Evolutionary conservation across 2,329 filamentous ascomycete genomes (phyloP).

Genomic region (Fusarium papillatum): DNA sequence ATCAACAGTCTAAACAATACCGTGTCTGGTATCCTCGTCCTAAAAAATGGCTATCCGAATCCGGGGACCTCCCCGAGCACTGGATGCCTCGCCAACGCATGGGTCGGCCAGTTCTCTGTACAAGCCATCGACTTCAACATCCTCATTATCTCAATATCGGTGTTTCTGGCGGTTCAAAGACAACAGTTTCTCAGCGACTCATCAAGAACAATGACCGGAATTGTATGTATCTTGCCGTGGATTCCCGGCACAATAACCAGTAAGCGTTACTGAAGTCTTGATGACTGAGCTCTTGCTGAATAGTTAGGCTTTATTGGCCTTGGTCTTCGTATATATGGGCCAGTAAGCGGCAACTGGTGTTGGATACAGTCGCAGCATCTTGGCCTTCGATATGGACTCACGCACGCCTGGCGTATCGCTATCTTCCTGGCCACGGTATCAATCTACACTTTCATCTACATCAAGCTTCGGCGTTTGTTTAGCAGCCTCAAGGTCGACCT

Average conservation of each 20-base stretch:
- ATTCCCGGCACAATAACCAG: slow-evolving; percentile 4
- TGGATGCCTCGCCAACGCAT: slow-evolving; percentile 1
- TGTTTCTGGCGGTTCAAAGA: neutral
- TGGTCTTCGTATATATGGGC: neutral
- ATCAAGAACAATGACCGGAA: neutral
- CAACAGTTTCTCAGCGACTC: neutral
- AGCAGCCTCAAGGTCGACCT: neutral
- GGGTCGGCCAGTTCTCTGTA: slow-evolving; percentile 5
- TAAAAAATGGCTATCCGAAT: neutral
- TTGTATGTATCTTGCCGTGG: neutral
- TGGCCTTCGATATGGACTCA: neutral
- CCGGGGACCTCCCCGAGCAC: neutral
- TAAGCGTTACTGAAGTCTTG: neutral
- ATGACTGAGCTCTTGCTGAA: neutral
- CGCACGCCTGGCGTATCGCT: neutral
- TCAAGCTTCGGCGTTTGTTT: neutral
- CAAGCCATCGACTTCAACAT: slow-evolving; percentile 8
- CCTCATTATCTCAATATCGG: neutral
- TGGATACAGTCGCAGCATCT: neutral
- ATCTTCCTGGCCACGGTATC: neutral
- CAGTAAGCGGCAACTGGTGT: slow-evolving; percentile 11
- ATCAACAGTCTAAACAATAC: neutral
- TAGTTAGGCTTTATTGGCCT: neutral
- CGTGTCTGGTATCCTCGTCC: neutral
- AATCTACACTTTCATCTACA: neutral